These are phyloP conservation scores for Beta corolliflora DNA, from an alignment of 179 eudicot genomes.

Conservation along the genomic window DNA sequence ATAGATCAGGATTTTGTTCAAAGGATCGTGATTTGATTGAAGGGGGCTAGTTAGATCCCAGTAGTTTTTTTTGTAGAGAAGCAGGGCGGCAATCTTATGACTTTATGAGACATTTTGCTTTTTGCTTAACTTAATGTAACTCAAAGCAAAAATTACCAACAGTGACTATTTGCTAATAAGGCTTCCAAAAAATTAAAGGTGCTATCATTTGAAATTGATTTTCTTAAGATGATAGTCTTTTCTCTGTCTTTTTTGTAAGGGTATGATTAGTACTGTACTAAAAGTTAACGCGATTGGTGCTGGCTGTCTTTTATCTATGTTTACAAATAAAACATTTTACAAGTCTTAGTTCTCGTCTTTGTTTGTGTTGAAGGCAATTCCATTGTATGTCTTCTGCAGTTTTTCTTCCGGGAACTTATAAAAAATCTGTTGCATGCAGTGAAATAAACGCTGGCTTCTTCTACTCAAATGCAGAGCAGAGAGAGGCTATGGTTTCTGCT, in stretches of 20 bases:
- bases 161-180: not conserved
- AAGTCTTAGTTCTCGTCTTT: too few species aligned
- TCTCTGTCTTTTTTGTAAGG: not conserved
- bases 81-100: not conserved
- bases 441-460: conserved; percentile 99
- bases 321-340: not conserved
- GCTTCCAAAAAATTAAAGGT: too few species aligned
- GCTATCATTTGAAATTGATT: too few species aligned
- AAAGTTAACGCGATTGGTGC: not conserved
- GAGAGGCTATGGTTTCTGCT: conserved; percentile 97
- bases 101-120: not conserved
- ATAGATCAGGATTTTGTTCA: too few species aligned
- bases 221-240: not conserved
- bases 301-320: not conserved
- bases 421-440: conserved; percentile 44
- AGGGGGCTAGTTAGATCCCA: not conserved
- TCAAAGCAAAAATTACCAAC: not conserved
- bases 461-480: conserved; percentile 94
- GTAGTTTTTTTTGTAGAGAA: not conserved
- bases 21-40: too few species aligned
- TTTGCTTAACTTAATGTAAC: not conserved
- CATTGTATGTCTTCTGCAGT: not conserved
- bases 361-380: not conserved
- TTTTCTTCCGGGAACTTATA: conserved; percentile 12
- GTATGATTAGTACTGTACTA: not conserved